A percentile compares a stretch with the other conserved stretches of the same genome.
Conservation (phyloP, 2,329 filamentous ascomycete genomes). For the Raffaelea deltoideospora region DNA sequence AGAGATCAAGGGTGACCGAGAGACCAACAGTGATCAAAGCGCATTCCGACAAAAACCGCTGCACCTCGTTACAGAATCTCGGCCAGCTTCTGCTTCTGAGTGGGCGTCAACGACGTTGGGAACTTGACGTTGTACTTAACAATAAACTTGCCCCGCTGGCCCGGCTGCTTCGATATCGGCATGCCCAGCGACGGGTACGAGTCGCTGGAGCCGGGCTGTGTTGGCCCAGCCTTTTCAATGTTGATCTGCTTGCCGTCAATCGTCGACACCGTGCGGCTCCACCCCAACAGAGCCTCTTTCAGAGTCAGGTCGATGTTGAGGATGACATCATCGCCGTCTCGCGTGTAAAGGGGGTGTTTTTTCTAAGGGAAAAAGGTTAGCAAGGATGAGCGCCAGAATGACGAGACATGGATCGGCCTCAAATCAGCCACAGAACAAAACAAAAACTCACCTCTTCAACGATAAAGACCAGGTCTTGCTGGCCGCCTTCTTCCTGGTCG, state of each 20-base stretch:
- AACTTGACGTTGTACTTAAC: conserved; percentile 89
- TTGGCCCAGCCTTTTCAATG: conserved; percentile 69
- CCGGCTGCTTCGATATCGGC: conserved; percentile 83
- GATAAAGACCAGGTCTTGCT: conserved; percentile 90
- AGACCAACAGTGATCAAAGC: neutral
- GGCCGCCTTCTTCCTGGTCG: conserved; percentile 89
- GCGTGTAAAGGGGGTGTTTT: conserved; percentile 67
- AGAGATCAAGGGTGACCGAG: too few species aligned
- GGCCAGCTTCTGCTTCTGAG: conserved; percentile 68
- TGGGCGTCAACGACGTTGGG: conserved; percentile 57
- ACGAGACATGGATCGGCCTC: too few species aligned
- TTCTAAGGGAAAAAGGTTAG: conserved; percentile 38
- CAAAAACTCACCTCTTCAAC: conserved; percentile 69
- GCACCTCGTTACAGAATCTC: conserved; percentile 49
- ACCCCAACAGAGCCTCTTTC: conserved; percentile 89
- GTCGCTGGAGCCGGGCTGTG: conserved; percentile 69
- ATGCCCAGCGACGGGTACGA: conserved; percentile 78
- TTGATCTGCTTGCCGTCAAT: conserved; percentile 81
- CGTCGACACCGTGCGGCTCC: conserved; percentile 79
- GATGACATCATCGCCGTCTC: conserved; percentile 77
- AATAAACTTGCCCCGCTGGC: conserved; percentile 71
- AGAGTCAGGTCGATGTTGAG: conserved; percentile 68
- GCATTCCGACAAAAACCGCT: neutral
- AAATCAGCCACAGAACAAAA: neutral
- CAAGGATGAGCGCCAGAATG: too few species aligned